Percentiles rank a stretch among this genome's conserved stretches.
Evolutionary conservation across 2,329 filamentous ascomycete species (phyloP).

Genomic region (Cladosporium halotolerans): DNA sequence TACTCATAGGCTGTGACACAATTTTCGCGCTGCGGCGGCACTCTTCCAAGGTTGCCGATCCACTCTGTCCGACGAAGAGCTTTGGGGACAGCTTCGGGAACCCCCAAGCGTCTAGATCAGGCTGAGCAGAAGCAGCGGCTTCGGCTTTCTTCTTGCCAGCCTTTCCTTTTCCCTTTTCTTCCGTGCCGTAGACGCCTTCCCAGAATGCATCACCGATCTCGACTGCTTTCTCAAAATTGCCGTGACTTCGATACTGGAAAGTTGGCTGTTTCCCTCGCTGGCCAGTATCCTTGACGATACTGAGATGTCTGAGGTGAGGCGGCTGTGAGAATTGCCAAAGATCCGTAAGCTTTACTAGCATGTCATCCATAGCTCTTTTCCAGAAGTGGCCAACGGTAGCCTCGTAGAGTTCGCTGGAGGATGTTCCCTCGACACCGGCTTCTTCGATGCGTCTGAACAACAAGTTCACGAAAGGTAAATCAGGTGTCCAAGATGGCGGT

Average conservation of each 20-base stretch:
- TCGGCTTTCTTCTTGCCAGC: conserved; percentile 6
- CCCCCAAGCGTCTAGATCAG: conserved; percentile 43
- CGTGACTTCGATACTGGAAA: conserved; percentile 50
- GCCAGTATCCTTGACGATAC: conserved; percentile 50
- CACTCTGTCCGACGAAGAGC: conserved; percentile 35
- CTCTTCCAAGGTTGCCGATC: conserved; percentile 39
- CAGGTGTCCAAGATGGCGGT: conserved; percentile 50
- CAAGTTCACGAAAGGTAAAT: conserved; percentile 46
- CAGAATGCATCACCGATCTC: conserved; percentile 45
- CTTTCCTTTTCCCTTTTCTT: conserved; percentile 27
- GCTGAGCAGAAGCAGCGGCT: conserved; percentile 1
- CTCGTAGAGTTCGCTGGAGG: conserved; percentile 37
- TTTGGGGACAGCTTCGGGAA: conserved; percentile 35
- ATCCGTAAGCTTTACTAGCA: conserved; percentile 48
- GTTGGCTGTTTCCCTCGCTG: conserved; percentile 42
- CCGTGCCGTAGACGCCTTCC: conserved; percentile 43
- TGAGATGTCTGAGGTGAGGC: conserved; percentile 49
- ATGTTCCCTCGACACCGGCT: conserved; percentile 44
- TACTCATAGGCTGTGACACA: too few relatives aligned
- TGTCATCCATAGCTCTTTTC: conserved; percentile 49
- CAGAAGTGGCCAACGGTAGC: conserved; percentile 45
- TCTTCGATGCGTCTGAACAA: conserved; percentile 45
- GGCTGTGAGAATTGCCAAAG: conserved; percentile 55
- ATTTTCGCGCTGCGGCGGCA: conserved; percentile 19
- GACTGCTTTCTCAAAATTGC: conserved; percentile 49